These are phyloP conservation scores for Paragyromitra xinjiangensis DNA, from an alignment of 495 filamentous ascomycete species.

Conservation along the genomic window DNA sequence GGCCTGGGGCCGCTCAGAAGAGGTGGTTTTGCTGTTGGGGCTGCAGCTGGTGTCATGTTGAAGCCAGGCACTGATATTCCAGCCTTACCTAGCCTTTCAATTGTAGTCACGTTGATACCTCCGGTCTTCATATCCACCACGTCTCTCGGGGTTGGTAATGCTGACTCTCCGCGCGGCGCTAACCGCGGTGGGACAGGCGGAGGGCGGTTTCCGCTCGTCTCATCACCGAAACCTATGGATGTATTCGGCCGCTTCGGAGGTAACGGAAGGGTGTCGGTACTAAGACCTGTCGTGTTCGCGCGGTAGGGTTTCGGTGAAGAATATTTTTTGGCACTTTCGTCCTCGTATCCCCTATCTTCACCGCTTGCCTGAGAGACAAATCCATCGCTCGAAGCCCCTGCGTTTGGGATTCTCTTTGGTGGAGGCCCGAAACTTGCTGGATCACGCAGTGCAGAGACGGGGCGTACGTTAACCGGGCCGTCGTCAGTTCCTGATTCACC, in stretches of 20 bases:
- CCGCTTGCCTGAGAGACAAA: constrained; percentile 12
- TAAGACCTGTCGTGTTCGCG: constrained; percentile 74
- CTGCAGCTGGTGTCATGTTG: constrained; percentile 68
- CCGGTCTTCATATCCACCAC: constrained; percentile 57
- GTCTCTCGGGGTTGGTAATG: constrained; percentile 67
- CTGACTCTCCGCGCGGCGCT: constrained; percentile 72
- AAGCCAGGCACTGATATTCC: constrained; percentile 85
- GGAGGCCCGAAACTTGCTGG: constrained; percentile 85
- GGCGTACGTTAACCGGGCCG: constrained; percentile 63
- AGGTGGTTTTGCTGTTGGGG: constrained; percentile 60
- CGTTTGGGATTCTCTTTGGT: constrained; percentile 66
- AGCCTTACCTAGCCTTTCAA: constrained; percentile 70
- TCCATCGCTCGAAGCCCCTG: constrained; percentile 15
- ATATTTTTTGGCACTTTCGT: constrained; percentile 59
- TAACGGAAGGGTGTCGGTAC: constrained; percentile 73
- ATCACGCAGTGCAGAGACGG: constrained; percentile 81
- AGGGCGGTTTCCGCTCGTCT: constrained; percentile 25
- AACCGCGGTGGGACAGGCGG: constrained; percentile 75
- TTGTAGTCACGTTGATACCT: constrained; percentile 33
- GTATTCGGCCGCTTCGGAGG: constrained; percentile 70
- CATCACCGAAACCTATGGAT: constrained; percentile 57
- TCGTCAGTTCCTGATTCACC: constrained; percentile 37
- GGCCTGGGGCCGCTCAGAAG: constrained; percentile 50
- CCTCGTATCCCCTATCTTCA: constrained; percentile 52
- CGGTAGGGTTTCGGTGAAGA: constrained; percentile 73